Evolutionary conservation across 768 basidiomycete genomes (phyloP).

Genomic region (Infundibulicybe gibba): DNA sequence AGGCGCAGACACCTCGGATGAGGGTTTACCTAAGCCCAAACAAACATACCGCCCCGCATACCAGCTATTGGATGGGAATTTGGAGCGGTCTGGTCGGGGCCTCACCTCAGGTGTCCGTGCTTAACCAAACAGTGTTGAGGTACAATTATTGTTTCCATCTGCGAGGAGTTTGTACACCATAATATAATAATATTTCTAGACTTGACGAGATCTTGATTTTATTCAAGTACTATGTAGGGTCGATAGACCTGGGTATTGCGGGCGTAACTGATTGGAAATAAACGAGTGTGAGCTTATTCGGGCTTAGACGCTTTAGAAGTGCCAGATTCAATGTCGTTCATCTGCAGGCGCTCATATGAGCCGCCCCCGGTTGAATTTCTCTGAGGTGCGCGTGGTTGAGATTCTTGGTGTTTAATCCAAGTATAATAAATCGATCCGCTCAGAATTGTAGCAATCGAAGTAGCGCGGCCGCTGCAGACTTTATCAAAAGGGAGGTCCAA

Average conservation of each 20-base stretch:
- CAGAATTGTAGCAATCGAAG: conserved; percentile 80
- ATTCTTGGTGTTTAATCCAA: conserved; percentile 80
- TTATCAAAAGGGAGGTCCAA: not conserved
- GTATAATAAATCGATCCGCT: conserved; percentile 83
- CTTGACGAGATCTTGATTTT: not conserved
- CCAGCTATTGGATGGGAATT: conserved; percentile 67
- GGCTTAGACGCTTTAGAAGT: not conserved
- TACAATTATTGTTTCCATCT: too few species aligned
- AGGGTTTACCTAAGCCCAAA: conserved; percentile 18
- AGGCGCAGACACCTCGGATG: conserved; percentile 6
- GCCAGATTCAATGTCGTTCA: conserved; percentile 65
- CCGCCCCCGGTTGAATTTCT: conserved; percentile 17
- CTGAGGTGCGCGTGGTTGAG: conserved; percentile 30
- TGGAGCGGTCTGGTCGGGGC: conserved; percentile 72
- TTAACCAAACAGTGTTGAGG: too few species aligned
- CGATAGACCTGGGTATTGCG: not conserved
- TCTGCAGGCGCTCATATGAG: conserved; percentile 58
- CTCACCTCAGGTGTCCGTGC: conserved; percentile 3
- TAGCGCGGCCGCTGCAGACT: conserved; percentile 62
- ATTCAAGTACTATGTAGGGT: not conserved
- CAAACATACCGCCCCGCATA: conserved; percentile 72
- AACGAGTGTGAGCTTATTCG: not conserved
- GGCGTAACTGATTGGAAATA: not conserved
- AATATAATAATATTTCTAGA: not conserved
- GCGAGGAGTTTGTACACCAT: too few species aligned